phyloP scores from a whole-genome alignment of 2,329 filamentous ascomycete genomes.

The Phialophora macrospora region DNA sequence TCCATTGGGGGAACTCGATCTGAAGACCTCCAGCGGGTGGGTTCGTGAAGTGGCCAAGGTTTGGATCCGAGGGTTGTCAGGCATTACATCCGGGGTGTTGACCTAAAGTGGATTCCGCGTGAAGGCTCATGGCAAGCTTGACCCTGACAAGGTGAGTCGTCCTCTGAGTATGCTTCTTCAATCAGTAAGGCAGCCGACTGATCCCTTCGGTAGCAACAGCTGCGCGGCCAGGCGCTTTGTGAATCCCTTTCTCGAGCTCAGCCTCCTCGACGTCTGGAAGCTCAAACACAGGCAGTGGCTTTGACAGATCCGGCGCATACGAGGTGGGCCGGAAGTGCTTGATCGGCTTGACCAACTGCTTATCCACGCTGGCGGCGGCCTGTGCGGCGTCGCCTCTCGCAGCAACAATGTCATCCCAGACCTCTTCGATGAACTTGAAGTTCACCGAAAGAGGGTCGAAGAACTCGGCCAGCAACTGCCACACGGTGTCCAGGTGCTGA shows the following conservation, averaged over 20 bases:
- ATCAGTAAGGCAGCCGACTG: background rate
- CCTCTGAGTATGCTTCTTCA: background rate
- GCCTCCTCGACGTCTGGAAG: conserved; percentile 12
- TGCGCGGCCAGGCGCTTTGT: conserved; percentile 1
- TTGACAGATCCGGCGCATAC: conserved; percentile 23
- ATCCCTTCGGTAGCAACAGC: background rate
- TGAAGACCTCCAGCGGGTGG: background rate
- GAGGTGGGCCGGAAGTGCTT: conserved; percentile 23
- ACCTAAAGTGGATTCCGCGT: background rate
- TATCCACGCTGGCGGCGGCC: background rate
- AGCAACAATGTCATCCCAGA: conserved; percentile 24
- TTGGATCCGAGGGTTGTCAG: background rate
- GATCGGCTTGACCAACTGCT: conserved; percentile 14
- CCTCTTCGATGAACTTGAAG: conserved; percentile 23
- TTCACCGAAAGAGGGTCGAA: conserved; percentile 28
- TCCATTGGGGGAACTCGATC: background rate
- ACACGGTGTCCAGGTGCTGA: conserved; percentile 25
- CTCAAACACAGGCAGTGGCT: conserved; percentile 18
- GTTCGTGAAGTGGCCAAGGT: too few relatives aligned
- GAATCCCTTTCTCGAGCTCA: conserved; percentile 6
- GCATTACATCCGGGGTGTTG: background rate
- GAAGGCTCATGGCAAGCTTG: background rate
- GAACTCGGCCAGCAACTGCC: conserved; percentile 27
- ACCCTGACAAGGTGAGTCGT: too few relatives aligned
- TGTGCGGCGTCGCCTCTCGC: background rate